Evolutionary conservation across 768 basidiomycete genomes (phyloP).

Genomic region (Nidularia sp.): DNA sequence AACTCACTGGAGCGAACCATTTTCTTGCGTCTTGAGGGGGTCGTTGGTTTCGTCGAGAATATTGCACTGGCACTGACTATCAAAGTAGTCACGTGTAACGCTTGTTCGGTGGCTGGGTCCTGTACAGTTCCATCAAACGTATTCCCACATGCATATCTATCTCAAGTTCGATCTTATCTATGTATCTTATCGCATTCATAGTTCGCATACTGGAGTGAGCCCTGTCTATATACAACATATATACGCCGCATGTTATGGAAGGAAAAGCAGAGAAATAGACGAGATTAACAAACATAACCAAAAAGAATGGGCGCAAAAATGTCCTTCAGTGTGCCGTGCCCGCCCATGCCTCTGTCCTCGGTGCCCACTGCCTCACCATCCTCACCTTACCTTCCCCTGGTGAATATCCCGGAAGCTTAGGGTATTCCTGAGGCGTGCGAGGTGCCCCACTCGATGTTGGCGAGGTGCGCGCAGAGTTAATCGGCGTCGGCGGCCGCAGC

Average conservation of each 20-base stretch:
- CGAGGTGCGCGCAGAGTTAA: conserved; percentile 45
- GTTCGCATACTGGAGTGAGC: not conserved
- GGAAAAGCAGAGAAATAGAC: no score
- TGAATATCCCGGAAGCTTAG: not conserved
- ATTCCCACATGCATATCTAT: conserved; percentile 14
- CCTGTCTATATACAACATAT: not conserved
- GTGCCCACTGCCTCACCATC: conserved; percentile 46
- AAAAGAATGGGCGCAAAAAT: conserved; percentile 8
- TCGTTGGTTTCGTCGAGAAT: conserved; percentile 25
- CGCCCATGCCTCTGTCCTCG: conserved; percentile 25
- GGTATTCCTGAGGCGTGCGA: conserved; percentile 37
- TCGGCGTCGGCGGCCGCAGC: conserved; percentile 32
- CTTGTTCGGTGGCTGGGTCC: conserved; percentile 43
- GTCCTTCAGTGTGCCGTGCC: conserved; percentile 28
- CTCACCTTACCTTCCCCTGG: conserved; percentile 40
- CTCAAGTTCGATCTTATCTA: conserved; percentile 18
- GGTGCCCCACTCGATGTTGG: conserved; percentile 45
- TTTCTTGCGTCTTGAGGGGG: conserved; percentile 54
- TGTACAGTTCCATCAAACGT: conserved; percentile 47
- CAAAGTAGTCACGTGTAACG: conserved; percentile 26
- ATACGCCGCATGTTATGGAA: not conserved
- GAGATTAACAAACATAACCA: conserved; percentile 10
- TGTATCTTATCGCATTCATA: conserved; percentile 4
- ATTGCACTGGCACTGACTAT: conserved; percentile 12
- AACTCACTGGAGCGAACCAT: conserved; percentile 78